phyloP scores from a whole-genome alignment of 257 asterid genomes.

The Solanum tarapatanum region DNA sequence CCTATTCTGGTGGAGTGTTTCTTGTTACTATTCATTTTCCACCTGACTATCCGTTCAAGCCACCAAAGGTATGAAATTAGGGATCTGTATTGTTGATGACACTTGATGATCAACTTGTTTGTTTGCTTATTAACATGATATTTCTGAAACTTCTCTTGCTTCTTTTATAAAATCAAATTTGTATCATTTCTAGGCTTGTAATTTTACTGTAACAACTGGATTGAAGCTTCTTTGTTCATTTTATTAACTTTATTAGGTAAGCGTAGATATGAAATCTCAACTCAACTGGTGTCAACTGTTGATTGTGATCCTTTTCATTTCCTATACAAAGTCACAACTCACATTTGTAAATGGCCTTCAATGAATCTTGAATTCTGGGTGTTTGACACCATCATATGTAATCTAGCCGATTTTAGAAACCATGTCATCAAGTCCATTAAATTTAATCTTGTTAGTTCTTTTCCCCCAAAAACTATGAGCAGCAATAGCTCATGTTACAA shows the following conservation, averaged over 20 bases:
- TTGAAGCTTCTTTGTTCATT: neutral
- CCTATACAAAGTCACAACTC: neutral
- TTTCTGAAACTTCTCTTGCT: neutral
- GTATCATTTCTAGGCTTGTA: neutral
- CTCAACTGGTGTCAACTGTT: neutral
- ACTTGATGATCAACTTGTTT: neutral
- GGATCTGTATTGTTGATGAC: neutral
- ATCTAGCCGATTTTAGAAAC: neutral
- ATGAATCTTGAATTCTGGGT: neutral
- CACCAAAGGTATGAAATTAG: neutral
- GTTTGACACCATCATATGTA: neutral
- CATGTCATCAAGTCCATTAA: neutral
- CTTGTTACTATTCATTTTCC: neutral
- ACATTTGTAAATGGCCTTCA: neutral
- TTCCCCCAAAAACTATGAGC: neutral
- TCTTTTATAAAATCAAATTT: neutral
- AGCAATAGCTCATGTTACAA: neutral
- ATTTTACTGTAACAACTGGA: neutral
- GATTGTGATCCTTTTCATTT: neutral
- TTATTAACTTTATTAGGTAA: neutral
- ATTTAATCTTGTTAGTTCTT: neutral
- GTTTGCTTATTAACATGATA: neutral
- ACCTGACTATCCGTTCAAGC: neutral
- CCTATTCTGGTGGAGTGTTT: neutral
- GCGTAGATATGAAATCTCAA: neutral